These are phyloP conservation scores for Spiromastix sp. DNA, from an alignment of 2,329 filamentous ascomycete species.

Conservation along the genomic window DNA sequence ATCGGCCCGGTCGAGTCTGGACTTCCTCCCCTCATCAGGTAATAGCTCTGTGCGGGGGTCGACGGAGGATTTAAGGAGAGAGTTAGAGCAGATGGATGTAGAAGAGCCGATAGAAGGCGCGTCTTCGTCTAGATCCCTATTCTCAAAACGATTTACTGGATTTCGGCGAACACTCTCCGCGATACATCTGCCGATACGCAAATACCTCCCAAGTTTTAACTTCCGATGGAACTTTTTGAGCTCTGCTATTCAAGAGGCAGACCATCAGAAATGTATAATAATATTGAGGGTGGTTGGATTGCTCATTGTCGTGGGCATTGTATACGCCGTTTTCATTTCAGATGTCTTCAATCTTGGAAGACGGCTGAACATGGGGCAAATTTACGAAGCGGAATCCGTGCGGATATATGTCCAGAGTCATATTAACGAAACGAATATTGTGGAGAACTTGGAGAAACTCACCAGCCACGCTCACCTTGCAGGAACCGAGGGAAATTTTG, in stretches of 20 bases:
- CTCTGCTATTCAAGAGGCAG: constrained; percentile 23
- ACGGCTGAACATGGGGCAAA: constrained; percentile 53
- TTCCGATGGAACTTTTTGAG: constrained; percentile 29
- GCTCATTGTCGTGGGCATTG: constrained; percentile 61
- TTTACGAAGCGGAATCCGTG: constrained; percentile 77
- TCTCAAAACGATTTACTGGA: constrained; percentile 47
- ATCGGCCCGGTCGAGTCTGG: constrained; percentile 57
- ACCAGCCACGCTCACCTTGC: constrained; percentile 82
- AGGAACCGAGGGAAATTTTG: constrained; percentile 87
- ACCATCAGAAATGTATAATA: constrained; percentile 52
- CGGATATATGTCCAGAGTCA: constrained; percentile 62
- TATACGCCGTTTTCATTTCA: constrained; percentile 79
- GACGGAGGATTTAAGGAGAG: constrained; percentile 58
- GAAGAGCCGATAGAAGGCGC: constrained; percentile 49
- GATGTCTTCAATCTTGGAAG: constrained; percentile 65
- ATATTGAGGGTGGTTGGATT: constrained; percentile 65
- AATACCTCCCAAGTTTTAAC: constrained; percentile 32
- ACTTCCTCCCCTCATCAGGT: constrained; percentile 43
- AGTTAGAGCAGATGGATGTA: constrained; percentile 84
- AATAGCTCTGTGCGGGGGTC: constrained; percentile 45
- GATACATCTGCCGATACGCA: constrained; percentile 42
- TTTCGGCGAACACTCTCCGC: constrained; percentile 48
- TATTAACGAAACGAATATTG: constrained; percentile 59
- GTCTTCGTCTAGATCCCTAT: constrained; percentile 24
- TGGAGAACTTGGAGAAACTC: constrained; percentile 64